phyloP scores from a whole-genome alignment of 305 asterid species.

The Ilex paraguariensis region DNA sequence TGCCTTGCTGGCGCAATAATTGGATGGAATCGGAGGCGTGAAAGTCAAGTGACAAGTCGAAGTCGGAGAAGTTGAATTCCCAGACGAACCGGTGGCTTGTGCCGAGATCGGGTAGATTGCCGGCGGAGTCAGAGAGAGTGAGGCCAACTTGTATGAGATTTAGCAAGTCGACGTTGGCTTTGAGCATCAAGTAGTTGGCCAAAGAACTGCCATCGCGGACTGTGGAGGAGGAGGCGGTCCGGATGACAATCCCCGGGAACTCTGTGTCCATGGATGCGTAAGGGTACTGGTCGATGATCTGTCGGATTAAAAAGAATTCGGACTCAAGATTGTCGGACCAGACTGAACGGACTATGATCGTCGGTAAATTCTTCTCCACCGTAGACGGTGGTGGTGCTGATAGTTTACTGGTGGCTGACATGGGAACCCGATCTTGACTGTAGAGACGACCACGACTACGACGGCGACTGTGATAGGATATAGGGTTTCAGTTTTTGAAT shows the following conservation, averaged over 20 bases:
- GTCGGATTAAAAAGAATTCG: conserved; percentile 55
- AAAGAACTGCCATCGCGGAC: conserved; percentile 14
- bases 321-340: conserved; percentile 52
- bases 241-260: conserved; percentile 74
- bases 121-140: conserved; percentile 58
- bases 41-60: conserved; percentile 45
- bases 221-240: conserved; percentile 22
- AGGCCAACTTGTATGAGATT: conserved; percentile 86
- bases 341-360: conserved; percentile 49
- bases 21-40: conserved; percentile 58
- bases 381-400: conserved; percentile 20
- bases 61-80: conserved; percentile 84
- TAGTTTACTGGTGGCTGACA: conserved; percentile 9
- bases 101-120: conserved; percentile 65
- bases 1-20: conserved; percentile 62
- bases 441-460: too few relatives aligned
- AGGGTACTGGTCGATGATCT: conserved; percentile 44
- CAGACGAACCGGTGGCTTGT: conserved; percentile 37
- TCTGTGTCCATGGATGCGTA: conserved; percentile 81
- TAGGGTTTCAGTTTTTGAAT: too few relatives aligned
- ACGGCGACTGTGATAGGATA: too few relatives aligned
- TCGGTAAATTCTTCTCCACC: conserved; percentile 2
- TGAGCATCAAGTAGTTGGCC: conserved; percentile 52
- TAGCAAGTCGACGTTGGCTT: conserved; percentile 61
- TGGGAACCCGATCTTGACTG: too few relatives aligned